Evolutionary conservation across 2,329 filamentous ascomycete genomes (phyloP).

Genomic region (Colletotrichum sp.): DNA sequence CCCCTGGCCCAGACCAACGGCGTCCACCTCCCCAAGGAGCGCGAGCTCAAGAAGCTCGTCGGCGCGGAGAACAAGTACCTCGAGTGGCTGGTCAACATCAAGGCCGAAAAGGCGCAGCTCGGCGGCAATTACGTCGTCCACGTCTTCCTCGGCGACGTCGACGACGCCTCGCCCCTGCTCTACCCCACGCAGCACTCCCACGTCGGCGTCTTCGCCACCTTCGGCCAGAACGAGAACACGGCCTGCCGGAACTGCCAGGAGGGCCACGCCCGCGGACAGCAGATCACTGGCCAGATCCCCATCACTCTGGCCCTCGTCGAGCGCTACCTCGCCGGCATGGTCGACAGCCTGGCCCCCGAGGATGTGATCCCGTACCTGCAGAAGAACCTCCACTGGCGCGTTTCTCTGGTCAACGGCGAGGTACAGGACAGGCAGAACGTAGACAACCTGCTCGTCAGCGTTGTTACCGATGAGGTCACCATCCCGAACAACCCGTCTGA

Average conservation of each 20-base stretch:
- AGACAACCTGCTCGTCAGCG: not conserved
- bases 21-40: not conserved
- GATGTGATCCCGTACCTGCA: constrained; percentile 30
- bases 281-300: constrained; percentile 30
- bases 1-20: not conserved
- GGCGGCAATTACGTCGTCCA: constrained; percentile 58
- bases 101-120: constrained; percentile 53
- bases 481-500: not conserved
- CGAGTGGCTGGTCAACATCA: constrained; percentile 61
- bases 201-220: constrained; percentile 50
- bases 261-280: constrained; percentile 17
- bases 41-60: not conserved
- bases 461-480: constrained; percentile 8
- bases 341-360: constrained; percentile 24
- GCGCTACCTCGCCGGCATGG: constrained; percentile 25
- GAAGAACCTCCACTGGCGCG: constrained; percentile 28
- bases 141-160: constrained; percentile 54
- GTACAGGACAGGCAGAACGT: not conserved
- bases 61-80: constrained; percentile 33
- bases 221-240: constrained; percentile 32
- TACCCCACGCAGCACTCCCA: constrained; percentile 48
- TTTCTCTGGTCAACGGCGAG: constrained; percentile 26
- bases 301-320: constrained; percentile 31
- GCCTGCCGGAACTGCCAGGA: constrained; percentile 27
- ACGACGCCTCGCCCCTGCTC: constrained; percentile 43